These are phyloP conservation scores for Xylaria intraflava DNA, from an alignment of 495 filamentous ascomycete species.

Conservation along the genomic window DNA sequence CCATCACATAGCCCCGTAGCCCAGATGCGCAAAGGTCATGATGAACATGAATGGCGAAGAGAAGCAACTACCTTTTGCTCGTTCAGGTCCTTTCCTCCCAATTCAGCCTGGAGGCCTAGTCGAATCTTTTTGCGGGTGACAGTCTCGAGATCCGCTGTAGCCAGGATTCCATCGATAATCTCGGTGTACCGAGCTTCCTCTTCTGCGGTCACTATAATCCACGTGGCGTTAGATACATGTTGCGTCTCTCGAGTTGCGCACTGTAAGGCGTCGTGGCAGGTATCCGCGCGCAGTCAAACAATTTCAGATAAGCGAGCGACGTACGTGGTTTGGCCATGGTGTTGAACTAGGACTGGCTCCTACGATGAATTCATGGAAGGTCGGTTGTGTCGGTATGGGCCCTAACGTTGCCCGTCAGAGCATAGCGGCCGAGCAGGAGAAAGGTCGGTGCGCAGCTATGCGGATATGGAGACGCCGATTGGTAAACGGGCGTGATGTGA, in stretches of 20 bases:
- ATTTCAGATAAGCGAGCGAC: neutral
- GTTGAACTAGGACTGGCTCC: neutral
- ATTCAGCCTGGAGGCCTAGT: conserved; percentile 66
- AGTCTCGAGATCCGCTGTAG: conserved; percentile 73
- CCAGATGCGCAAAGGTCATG: neutral
- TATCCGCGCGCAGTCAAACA: neutral
- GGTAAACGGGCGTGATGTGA: neutral
- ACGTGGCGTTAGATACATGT: conserved; percentile 4
- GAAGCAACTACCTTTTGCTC: conserved; percentile 62
- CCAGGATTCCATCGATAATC: conserved; percentile 89
- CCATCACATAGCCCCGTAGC: neutral
- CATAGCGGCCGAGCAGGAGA: conserved; percentile 14
- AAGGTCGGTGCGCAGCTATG: neutral
- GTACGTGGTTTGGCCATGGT: conserved; percentile 13
- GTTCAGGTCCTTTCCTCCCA: conserved; percentile 72
- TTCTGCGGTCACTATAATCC: conserved; percentile 55
- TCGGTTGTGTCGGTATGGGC: conserved; percentile 1
- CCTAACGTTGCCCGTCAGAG: conserved; percentile 12
- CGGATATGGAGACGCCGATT: neutral
- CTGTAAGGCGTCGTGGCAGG: neutral
- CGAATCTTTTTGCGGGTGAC: conserved; percentile 91
- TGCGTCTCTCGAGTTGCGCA: neutral
- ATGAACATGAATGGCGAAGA: neutral
- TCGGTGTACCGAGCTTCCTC: conserved; percentile 62
- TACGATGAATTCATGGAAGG: conserved; percentile 9